A percentile compares a stretch with the other conserved stretches of the same genome.
These are phyloP conservation scores for Hymenoscyphus linearis DNA, from an alignment of 2,329 filamentous ascomycete genomes.

Conservation along the genomic window DNA sequence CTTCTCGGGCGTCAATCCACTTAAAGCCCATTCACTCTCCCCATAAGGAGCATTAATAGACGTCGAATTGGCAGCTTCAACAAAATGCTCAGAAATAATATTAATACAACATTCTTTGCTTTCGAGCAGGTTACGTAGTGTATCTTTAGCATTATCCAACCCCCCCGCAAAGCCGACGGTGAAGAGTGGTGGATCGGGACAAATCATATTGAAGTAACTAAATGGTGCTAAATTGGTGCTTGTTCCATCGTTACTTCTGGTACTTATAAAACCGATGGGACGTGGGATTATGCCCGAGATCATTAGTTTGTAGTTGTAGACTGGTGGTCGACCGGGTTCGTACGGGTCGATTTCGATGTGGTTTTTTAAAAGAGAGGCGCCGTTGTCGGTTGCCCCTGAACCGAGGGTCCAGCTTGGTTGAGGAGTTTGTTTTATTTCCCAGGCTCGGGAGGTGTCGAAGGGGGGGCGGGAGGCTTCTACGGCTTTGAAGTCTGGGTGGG, in stretches of 20 bases:
- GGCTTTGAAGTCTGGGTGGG: constrained; percentile 69
- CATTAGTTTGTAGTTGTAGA: constrained; percentile 86
- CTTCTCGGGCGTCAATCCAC: constrained; percentile 66
- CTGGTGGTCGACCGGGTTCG: constrained; percentile 58
- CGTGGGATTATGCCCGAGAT: constrained; percentile 79
- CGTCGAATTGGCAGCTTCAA: constrained; percentile 84
- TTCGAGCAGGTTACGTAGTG: constrained; percentile 66
- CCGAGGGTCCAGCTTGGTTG: constrained; percentile 62
- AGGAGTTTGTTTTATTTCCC: constrained; percentile 58
- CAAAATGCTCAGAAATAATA: constrained; percentile 76
- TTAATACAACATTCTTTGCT: constrained; percentile 77
- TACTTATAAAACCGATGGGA: constrained; percentile 65
- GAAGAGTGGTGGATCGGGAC: constrained; percentile 84
- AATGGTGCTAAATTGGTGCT: constrained; percentile 79
- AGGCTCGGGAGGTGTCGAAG: constrained; percentile 46
- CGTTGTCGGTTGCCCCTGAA: constrained; percentile 53
- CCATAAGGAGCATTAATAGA: constrained; percentile 74
- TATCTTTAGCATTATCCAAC: constrained; percentile 63
- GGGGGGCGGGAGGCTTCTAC: constrained; percentile 62
- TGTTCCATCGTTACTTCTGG: constrained; percentile 52
- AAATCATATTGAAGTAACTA: constrained; percentile 77
- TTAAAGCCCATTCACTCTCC: constrained; percentile 72
- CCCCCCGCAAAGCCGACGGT: constrained; percentile 48
- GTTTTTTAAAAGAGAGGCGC: constrained; percentile 40
- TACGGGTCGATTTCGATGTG: constrained; percentile 82